Conservation (phyloP, 352 stramenopile species). For the Phytophthora crassamura region DNA sequence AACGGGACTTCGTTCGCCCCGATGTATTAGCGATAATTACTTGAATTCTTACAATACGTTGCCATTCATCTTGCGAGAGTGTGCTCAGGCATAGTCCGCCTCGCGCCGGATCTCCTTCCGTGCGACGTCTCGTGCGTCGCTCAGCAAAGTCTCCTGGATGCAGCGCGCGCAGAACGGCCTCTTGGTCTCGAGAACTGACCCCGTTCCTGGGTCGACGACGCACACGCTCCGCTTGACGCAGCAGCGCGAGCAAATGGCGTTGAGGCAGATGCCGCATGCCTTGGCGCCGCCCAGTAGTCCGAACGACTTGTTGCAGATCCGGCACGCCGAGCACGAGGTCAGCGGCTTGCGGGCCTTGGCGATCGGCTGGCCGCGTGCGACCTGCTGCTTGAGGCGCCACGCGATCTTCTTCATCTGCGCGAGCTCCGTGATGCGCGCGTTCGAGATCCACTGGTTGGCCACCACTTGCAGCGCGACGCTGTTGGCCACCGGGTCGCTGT, state of each 20-base stretch:
- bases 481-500: constrained; percentile 22
- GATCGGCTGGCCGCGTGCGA: constrained; percentile 12
- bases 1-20: too few relatives aligned
- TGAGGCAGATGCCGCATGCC: constrained; percentile 20
- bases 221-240: constrained; percentile 33
- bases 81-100: too few relatives aligned
- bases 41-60: too few relatives aligned
- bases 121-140: constrained; percentile 19
- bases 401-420: constrained; percentile 66
- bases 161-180: constrained; percentile 30
- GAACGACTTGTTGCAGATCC: constrained; percentile 29
- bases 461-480: constrained; percentile 43
- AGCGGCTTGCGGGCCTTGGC: constrained; percentile 19
- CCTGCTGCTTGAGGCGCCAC: constrained; percentile 39
- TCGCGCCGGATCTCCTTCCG: constrained; percentile 27
- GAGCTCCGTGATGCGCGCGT: constrained; percentile 45
- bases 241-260: constrained; percentile 37
- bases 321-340: constrained; percentile 18
- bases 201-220: constrained; percentile 1
- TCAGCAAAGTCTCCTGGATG: constrained; percentile 18
- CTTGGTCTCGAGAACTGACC: constrained; percentile 19
- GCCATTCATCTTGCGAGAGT: too few relatives aligned
- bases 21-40: too few relatives aligned
- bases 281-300: constrained; percentile 23
- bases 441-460: constrained; percentile 38